These are phyloP conservation scores for Lactifluus piperatus DNA, from an alignment of 768 basidiomycete genomes.

Conservation along the genomic window DNA sequence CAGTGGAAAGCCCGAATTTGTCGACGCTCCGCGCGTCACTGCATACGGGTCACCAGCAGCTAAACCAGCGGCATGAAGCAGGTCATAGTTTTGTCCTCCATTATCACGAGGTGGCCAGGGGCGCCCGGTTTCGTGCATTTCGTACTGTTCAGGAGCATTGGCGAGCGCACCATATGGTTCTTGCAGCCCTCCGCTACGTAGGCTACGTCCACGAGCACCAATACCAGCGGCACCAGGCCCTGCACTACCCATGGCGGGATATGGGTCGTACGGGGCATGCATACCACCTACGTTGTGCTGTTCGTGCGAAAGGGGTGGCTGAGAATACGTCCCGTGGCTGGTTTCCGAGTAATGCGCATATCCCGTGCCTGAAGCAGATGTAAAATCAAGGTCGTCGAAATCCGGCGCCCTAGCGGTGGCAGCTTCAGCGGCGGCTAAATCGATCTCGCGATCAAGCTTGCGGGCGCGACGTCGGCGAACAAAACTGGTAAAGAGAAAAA, in stretches of 20 bases:
- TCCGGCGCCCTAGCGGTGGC: constrained; percentile 39
- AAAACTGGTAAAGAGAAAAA: constrained; percentile 44
- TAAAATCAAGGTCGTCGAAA: constrained; percentile 40
- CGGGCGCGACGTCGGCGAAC: constrained; percentile 56
- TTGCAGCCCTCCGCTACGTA: constrained; percentile 26
- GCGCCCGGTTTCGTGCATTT: constrained; percentile 19
- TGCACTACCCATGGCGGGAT: constrained; percentile 23
- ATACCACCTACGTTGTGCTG: constrained; percentile 47
- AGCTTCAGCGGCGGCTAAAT: constrained; percentile 60
- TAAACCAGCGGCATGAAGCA: constrained; percentile 17
- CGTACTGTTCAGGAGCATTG: constrained; percentile 23
- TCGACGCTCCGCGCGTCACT: constrained; percentile 13
- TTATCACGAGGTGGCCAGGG: not conserved
- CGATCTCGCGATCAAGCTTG: constrained; percentile 65
- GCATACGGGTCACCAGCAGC: constrained; percentile 17
- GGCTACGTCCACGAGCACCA: constrained; percentile 29
- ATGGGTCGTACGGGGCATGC: constrained; percentile 31
- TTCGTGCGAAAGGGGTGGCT: constrained; percentile 29
- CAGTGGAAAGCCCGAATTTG: not conserved
- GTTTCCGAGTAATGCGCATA: constrained; percentile 38
- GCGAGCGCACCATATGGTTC: constrained; percentile 35
- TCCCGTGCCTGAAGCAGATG: constrained; percentile 23
- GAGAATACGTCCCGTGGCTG: constrained; percentile 49
- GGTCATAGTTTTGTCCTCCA: not conserved
- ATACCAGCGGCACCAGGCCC: constrained; percentile 33